A percentile compares a stretch with the other conserved stretches of the same genome.
These are phyloP conservation scores for Drechslera avenae DNA, from an alignment of 2,329 filamentous ascomycete species.

Conservation along the genomic window DNA sequence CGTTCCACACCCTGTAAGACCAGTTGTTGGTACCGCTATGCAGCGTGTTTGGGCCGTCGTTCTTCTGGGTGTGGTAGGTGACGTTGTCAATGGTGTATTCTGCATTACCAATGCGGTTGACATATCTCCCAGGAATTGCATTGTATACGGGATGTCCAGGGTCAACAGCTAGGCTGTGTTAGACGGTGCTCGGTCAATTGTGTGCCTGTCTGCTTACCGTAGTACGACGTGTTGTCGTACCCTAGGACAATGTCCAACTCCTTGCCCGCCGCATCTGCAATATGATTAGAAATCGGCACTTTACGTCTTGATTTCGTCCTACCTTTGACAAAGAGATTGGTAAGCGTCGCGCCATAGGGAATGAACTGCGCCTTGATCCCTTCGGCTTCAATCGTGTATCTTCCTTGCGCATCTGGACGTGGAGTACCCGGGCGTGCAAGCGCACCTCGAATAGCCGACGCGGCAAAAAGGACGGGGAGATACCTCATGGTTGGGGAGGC, in stretches of 20 bases:
- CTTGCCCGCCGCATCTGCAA: constrained; percentile 36
- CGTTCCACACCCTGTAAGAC: constrained; percentile 39
- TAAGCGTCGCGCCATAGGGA: constrained; percentile 42
- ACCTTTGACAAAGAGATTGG: constrained; percentile 44
- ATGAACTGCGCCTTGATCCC: constrained; percentile 45
- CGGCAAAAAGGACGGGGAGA: constrained; percentile 22
- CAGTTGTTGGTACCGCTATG: constrained; percentile 45
- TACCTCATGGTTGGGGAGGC: constrained; percentile 28
- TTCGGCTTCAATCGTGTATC: constrained; percentile 38
- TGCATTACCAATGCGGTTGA: constrained; percentile 44
- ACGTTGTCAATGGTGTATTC: constrained; percentile 36
- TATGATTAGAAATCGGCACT: constrained; percentile 10
- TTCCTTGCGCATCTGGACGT: constrained; percentile 31
- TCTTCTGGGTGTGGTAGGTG: constrained; percentile 35
- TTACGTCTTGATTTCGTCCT: background rate
- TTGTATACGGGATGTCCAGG: constrained; percentile 45
- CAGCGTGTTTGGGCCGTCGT: constrained; percentile 43
- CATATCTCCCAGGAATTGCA: constrained; percentile 41
- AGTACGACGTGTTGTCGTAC: constrained; percentile 44
- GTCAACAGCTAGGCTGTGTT: constrained; percentile 36
- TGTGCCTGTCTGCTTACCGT: constrained; percentile 30
- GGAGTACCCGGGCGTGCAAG: constrained; percentile 20
- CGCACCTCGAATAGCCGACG: constrained; percentile 19
- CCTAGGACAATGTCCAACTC: constrained; percentile 41
- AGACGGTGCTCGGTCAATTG: constrained; percentile 4